Percentiles rank a stretch among this genome's conserved stretches.
Conservation (phyloP, 2,329 filamentous ascomycete species). For the Cladosporium sp. region DNA sequence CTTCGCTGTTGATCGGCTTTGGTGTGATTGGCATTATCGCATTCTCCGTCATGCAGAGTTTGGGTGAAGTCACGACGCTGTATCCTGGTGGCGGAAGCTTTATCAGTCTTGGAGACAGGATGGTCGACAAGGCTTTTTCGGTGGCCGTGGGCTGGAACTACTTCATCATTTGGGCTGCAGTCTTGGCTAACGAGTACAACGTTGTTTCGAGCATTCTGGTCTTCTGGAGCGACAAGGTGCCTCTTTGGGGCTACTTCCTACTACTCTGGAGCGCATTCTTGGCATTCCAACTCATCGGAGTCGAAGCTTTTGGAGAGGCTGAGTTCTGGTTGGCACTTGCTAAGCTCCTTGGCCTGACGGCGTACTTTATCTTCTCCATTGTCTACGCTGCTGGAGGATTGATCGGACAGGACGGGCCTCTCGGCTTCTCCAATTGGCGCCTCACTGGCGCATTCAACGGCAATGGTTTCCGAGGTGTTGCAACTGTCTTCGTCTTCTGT, state of each 20-base stretch:
- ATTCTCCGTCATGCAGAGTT: slow-evolving; percentile 66
- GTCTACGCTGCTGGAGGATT: slow-evolving; percentile 38
- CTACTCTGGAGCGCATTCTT: slow-evolving; percentile 44
- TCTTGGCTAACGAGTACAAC: slow-evolving; percentile 71
- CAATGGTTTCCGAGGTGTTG: slow-evolving; percentile 44
- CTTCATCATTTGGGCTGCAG: slow-evolving; percentile 66
- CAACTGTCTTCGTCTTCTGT: slow-evolving; percentile 45
- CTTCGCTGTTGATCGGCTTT: slow-evolving; percentile 72
- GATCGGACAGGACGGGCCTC: slow-evolving; percentile 29
- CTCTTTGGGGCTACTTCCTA: slow-evolving; percentile 43
- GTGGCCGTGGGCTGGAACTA: slow-evolving; percentile 73
- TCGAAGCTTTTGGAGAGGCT: slow-evolving; percentile 44
- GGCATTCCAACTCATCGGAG: slow-evolving; percentile 42
- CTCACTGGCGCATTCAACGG: slow-evolving; percentile 42
- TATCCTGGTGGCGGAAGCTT: slow-evolving; percentile 72
- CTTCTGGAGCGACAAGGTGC: slow-evolving; percentile 61
- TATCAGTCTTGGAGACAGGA: slow-evolving; percentile 67
- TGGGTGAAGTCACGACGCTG: slow-evolving; percentile 73
- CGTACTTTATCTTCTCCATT: slow-evolving; percentile 45
- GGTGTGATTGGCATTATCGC: slow-evolving; percentile 70
- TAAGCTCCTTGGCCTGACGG: slow-evolving; percentile 41
- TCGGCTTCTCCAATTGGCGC: slow-evolving; percentile 41
- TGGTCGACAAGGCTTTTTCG: slow-evolving; percentile 69
- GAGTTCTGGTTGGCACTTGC: slow-evolving; percentile 48
- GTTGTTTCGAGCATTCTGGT: slow-evolving; percentile 65